A percentile compares a stretch with the other conserved stretches of the same genome.
phyloP scores from a whole-genome alignment of 306 rosid genomes.

The Corylus americana region DNA sequence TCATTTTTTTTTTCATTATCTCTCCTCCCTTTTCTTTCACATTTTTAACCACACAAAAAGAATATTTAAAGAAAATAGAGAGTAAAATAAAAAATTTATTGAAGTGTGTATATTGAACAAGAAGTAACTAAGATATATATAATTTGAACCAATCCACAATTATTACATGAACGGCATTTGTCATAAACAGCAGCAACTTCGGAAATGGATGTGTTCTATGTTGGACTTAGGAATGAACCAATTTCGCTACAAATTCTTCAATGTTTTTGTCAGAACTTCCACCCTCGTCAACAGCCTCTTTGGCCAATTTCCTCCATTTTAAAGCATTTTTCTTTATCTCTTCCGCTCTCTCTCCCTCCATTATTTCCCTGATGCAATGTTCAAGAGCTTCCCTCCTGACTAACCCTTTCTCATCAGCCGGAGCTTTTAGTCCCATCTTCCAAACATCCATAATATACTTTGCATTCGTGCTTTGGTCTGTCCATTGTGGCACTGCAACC shows the following conservation, averaged over 20 bases:
- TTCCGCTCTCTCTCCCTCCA: not conserved
- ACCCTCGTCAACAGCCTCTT: not conserved
- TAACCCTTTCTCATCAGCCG: not conserved
- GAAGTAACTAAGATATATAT: no score
- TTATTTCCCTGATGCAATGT: not conserved
- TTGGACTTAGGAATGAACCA: not conserved
- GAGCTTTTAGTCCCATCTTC: slow-evolving; percentile 5
- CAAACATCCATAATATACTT: slow-evolving; percentile 2
- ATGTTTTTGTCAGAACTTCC: slow-evolving; percentile 1
- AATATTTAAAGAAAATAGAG: no score
- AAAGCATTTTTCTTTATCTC: not conserved
- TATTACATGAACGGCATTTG: no score
- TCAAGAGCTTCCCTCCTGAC: not conserved
- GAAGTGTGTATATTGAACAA: no score
- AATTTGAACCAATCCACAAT: no score
- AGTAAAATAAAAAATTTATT: no score
- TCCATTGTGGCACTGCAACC: not conserved
- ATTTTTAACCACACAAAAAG: no score
- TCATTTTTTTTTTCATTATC: no score
- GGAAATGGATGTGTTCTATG: no score
- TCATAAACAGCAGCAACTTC: no score
- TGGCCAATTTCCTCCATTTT: not conserved
- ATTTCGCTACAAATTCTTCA: not conserved
- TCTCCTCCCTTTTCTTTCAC: no score
- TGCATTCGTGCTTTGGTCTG: not conserved